Evolutionary conservation across 495 filamentous ascomycete species (phyloP).

Genomic region (Rostrohypoxylon terebratum): DNA sequence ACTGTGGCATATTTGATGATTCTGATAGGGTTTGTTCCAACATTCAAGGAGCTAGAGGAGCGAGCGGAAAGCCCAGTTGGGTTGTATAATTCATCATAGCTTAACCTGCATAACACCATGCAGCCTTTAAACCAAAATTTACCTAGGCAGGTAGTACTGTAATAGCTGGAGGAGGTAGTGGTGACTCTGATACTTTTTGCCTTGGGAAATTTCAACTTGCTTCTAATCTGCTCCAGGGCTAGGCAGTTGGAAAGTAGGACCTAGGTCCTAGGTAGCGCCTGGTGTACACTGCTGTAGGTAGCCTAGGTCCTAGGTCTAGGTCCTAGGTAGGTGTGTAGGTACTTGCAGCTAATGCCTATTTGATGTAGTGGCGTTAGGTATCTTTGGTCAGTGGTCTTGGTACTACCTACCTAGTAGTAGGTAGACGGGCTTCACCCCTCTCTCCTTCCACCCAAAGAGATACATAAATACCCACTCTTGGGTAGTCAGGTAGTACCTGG

Average conservation of each 20-base stretch:
- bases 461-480: constrained; percentile 22
- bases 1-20: constrained; percentile 13
- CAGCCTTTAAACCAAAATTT: constrained; percentile 35
- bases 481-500: constrained; percentile 29
- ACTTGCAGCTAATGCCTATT: constrained; percentile 14
- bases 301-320: no score
- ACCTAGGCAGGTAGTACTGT: constrained; percentile 16
- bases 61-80: not conserved
- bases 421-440: not conserved
- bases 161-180: constrained; percentile 10
- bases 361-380: constrained; percentile 10
- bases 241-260: constrained; percentile 10
- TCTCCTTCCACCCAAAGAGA: not conserved
- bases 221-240: no score
- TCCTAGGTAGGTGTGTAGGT: constrained; percentile 14
- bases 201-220: constrained; percentile 18
- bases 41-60: not conserved
- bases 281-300: no score
- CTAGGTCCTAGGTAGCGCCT: constrained; percentile 9
- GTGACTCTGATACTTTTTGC: constrained; percentile 11
- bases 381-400: not conserved
- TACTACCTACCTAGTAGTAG: no score
- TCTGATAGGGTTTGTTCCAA: constrained; percentile 7
- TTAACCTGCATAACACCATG: constrained; percentile 44
- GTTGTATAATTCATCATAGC: constrained; percentile 47